Evolutionary conservation across 2,329 filamentous ascomycete species (phyloP), one percentile per base, ranked within the genome.

Genomic region (Sclerotinia subarctica): DNA sequence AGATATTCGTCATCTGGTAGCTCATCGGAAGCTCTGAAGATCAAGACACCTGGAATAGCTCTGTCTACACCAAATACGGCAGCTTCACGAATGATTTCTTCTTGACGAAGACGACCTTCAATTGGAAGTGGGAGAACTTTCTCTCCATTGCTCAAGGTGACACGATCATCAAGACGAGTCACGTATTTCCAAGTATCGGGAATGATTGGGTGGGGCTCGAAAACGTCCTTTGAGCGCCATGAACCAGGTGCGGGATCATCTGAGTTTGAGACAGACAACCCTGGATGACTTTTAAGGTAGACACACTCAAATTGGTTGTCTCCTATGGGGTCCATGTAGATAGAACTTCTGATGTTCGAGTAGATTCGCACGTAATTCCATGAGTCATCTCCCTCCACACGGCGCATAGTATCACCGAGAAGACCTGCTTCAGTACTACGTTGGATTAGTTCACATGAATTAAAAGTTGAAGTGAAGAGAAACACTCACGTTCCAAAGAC

Each of bases 291-390:
- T 77, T 72, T 82, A 71, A 75, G 78, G 81, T 68, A 75, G 5
- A 73, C 68, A 53, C 65, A 69, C 51, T 74, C 73, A 44, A 57
- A 63, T 74, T 78, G 66, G 74, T 76, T 46, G 71, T 72, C 65
- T 75, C 76, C 68, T 77, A 78, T 6, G 72, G 60, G 70, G 35
- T 54, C 73, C 73, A 74, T 70, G 15, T 64, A 54, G n/a, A 74
- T 68, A 26, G 64, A 72, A 4, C 64, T 66, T 11, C 32, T 47
- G 13, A 73, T 63, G 44, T 70, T 68, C 5, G 69, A 64, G 24
- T 66, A 69, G 24, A 70, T 69, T 11, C 82, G 82, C 19, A 88
- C 76, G 70, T 88, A 90, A 72, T 87, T 84, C 88, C 88, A 90
- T 4, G 80, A 82, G 51, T 82, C 82, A 73, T 90, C 87, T 2